Evolutionary conservation across 805 yeast species (phyloP).

Genomic region (Candida incommunis): DNA sequence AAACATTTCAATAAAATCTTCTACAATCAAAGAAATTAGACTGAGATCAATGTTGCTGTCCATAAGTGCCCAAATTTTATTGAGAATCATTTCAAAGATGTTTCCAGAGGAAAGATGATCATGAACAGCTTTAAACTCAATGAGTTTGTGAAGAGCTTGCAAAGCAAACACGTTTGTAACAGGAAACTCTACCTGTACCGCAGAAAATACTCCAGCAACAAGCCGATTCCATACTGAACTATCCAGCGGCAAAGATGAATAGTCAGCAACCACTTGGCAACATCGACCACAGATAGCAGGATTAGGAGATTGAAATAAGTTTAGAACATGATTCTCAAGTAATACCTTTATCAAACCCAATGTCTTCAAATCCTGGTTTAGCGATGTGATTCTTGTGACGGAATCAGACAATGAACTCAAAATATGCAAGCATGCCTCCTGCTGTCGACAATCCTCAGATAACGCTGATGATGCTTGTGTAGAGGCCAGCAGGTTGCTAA

Average conservation of each 20-base stretch:
- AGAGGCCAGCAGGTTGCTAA: background rate
- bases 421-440: background rate
- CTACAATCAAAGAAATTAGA: background rate
- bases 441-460: background rate
- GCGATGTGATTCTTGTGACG: background rate
- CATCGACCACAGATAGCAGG: background rate
- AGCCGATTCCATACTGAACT: background rate
- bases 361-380: background rate
- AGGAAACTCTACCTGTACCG: background rate
- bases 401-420: background rate
- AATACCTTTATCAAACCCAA: background rate
- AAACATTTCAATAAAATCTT: background rate
- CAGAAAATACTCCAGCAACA: background rate
- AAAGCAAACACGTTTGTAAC: background rate
- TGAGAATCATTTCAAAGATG: background rate
- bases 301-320: background rate
- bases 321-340: background rate
- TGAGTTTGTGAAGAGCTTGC: background rate
- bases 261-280: background rate
- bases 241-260: background rate
- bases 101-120: background rate
- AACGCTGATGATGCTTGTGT: background rate
- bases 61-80: background rate
- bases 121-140: background rate
- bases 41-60: background rate